Percentiles rank a stretch among this genome's conserved stretches.
These are phyloP conservation scores for Metschnikowia hibisci DNA, from an alignment of 805 yeast species.

Conservation along the genomic window DNA sequence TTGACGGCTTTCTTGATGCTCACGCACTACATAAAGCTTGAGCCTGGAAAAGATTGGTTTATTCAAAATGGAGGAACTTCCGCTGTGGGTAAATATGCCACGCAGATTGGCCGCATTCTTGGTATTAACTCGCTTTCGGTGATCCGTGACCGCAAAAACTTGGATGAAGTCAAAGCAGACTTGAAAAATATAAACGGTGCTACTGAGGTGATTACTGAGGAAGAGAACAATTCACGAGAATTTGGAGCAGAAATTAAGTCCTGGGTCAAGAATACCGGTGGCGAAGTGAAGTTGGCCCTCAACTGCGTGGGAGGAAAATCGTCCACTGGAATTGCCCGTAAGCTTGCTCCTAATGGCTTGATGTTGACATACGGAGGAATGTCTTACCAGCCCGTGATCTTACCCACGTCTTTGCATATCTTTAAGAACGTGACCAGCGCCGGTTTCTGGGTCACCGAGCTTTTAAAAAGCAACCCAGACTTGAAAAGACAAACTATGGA, in stretches of 20 bases:
- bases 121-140: constrained; percentile 85
- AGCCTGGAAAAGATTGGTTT: constrained; percentile 76
- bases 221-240: constrained; percentile 66
- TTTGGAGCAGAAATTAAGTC: constrained; percentile 57
- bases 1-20: constrained; percentile 89
- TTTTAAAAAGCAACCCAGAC: constrained; percentile 32
- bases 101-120: constrained; percentile 75
- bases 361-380: constrained; percentile 95
- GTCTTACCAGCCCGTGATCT: constrained; percentile 91
- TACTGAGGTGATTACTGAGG: constrained; percentile 84
- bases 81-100: constrained; percentile 88
- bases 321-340: constrained; percentile 77
- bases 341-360: constrained; percentile 67
- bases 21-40: constrained; percentile 57
- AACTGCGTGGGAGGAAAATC: constrained; percentile 94
- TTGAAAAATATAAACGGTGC: constrained; percentile 68
- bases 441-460: constrained; percentile 89
- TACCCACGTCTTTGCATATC: constrained; percentile 85
- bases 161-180: constrained; percentile 53
- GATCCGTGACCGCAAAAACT: constrained; percentile 78
- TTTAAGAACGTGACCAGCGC: constrained; percentile 81
- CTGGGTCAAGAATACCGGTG: constrained; percentile 47
- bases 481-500: constrained; percentile 36
- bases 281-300: constrained; percentile 68
- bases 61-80: constrained; percentile 96